Percentiles rank a stretch among this genome's conserved stretches.
phyloP scores from a whole-genome alignment of 208 protist species.

The Leishmania guyanensis region DNA sequence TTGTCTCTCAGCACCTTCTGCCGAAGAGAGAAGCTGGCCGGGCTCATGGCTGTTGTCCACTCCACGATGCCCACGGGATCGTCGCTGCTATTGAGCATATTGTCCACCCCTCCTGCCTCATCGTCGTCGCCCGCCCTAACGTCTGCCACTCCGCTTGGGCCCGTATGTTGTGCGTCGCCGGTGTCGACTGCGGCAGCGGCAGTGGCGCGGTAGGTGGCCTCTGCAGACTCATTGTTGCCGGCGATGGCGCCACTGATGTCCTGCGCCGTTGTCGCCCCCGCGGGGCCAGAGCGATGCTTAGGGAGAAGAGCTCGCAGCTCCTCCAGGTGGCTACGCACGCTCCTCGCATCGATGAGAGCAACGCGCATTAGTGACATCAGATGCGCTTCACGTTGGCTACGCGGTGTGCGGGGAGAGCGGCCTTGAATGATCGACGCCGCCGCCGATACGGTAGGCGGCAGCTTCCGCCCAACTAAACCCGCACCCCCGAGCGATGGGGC shows the following conservation, averaged over 20 bases:
- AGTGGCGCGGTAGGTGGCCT: neutral
- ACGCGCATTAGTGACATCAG: constrained; percentile 23
- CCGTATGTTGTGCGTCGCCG: neutral
- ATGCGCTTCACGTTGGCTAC: constrained; percentile 8
- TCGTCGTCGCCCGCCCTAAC: neutral
- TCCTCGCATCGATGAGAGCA: constrained; percentile 22
- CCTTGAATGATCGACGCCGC: neutral
- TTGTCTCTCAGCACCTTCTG: neutral
- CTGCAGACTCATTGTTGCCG: neutral
- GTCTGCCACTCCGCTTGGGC: neutral
- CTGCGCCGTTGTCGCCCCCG: neutral
- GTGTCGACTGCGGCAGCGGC: neutral
- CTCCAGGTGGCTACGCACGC: constrained; percentile 20
- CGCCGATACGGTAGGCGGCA: neutral
- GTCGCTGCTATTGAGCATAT: neutral
- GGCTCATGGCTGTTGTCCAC: constrained; percentile 3
- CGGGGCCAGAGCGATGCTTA: neutral
- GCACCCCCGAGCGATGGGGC: neutral
- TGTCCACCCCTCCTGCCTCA: neutral
- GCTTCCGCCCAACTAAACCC: neutral
- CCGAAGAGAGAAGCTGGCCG: neutral
- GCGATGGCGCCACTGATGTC: neutral
- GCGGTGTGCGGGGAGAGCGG: constrained; percentile 15
- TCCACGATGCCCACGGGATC: neutral
- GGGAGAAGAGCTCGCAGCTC: constrained; percentile 18